These are phyloP conservation scores for Arachis monticola DNA, from an alignment of 331 rosid species.

Conservation along the genomic window DNA sequence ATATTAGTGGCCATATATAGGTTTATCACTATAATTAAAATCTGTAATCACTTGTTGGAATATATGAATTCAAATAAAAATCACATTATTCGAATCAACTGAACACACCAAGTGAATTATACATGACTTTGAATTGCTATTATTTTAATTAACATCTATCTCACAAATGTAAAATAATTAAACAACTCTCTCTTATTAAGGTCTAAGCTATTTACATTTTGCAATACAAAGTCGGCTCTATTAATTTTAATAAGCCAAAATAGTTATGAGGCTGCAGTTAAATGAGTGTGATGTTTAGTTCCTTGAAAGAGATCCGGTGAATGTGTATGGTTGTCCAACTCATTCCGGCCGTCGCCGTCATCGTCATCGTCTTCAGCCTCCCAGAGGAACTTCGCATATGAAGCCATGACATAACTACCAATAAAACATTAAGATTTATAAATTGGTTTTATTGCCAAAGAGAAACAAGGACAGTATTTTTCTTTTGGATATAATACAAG, in stretches of 20 bases:
- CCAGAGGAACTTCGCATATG: slow-evolving; percentile 89
- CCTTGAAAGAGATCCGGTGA: slow-evolving; percentile 46
- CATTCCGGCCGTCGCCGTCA: slow-evolving; percentile 31
- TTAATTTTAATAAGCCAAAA: neutral
- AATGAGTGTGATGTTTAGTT: slow-evolving; percentile 44
- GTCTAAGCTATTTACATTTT: slow-evolving; percentile 30
- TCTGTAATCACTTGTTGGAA: slow-evolving; percentile 9
- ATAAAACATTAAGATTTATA: neutral
- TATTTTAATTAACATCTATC: too few species aligned
- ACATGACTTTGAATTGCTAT: neutral
- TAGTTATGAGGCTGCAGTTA: slow-evolving; percentile 53
- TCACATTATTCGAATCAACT: neutral
- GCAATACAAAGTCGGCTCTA: slow-evolving; percentile 1
- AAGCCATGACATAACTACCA: slow-evolving; percentile 77
- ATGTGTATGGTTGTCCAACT: slow-evolving; percentile 38
- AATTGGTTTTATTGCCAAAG: slow-evolving; percentile 34
- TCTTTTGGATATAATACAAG: neutral
- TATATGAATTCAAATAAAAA: neutral
- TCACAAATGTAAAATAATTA: too few species aligned
- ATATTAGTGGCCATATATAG: neutral
- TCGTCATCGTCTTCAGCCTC: slow-evolving; percentile 63
- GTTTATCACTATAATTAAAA: slow-evolving; percentile 6
- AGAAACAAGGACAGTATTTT: neutral
- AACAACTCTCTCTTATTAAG: neutral
- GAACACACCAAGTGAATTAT: neutral